Percentiles rank a stretch among this genome's conserved stretches.
Conservation (phyloP, 2,329 filamentous ascomycete species). For the Hypoxylon sp. region DNA sequence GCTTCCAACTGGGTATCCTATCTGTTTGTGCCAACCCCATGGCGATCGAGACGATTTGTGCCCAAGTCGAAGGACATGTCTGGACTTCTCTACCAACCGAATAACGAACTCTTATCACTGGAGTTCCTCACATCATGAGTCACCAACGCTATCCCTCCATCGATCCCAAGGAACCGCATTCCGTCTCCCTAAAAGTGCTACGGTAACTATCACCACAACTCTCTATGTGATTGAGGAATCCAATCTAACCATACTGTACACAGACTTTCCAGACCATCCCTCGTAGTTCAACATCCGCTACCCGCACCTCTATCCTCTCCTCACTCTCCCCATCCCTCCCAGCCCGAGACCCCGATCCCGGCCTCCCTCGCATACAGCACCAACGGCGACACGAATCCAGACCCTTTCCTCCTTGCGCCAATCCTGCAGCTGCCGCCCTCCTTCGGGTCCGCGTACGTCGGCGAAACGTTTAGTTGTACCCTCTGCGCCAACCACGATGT, state of each 20-base stretch:
- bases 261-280: slow-evolving; percentile 86
- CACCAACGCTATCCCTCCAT: slow-evolving; percentile 71
- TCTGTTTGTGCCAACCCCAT: neutral
- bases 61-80: slow-evolving; percentile 11
- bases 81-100: slow-evolving; percentile 6
- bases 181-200: slow-evolving; percentile 82
- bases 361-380: slow-evolving; percentile 81
- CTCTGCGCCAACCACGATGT: slow-evolving; percentile 94
- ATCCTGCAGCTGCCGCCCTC: slow-evolving; percentile 88
- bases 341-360: slow-evolving; percentile 59
- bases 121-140: slow-evolving; percentile 61
- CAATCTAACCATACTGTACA: slow-evolving; percentile 1
- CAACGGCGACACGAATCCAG: slow-evolving; percentile 62
- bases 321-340: slow-evolving; percentile 59
- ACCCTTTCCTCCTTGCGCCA: slow-evolving; percentile 72
- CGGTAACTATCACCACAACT: slow-evolving; percentile 61
- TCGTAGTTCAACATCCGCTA: slow-evolving; percentile 79
- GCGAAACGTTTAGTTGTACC: slow-evolving; percentile 94
- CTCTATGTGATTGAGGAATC: slow-evolving; percentile 3
- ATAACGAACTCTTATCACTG: slow-evolving; percentile 10
- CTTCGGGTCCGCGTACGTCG: slow-evolving; percentile 95
- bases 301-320: slow-evolving; percentile 61
- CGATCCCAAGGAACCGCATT: slow-evolving; percentile 81
- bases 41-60: slow-evolving; percentile 27
- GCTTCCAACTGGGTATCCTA: neutral